Evolutionary conservation across 176 grass and related monocot genomes (phyloP).

Genomic region (Microstegium vimineum): DNA sequence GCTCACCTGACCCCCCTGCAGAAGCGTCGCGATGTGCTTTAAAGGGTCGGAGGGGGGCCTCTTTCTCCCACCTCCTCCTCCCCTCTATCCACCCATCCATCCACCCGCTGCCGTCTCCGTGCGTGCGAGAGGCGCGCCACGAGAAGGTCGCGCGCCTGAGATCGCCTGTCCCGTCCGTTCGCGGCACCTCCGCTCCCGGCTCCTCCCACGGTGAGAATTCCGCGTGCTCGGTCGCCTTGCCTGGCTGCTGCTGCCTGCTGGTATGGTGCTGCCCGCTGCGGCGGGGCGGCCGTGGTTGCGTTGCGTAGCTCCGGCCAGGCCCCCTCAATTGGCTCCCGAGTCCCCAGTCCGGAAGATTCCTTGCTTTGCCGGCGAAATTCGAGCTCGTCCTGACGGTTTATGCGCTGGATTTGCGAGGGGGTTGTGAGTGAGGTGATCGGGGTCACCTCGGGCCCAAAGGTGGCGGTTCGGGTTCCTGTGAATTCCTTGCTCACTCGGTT

Average conservation of each 20-base stretch:
- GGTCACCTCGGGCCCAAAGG: conserved; percentile 7
- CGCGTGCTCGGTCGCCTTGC: neutral
- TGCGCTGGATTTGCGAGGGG: neutral
- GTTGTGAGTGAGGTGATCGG: conserved; percentile 10
- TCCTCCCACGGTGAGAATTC: conserved; percentile 34
- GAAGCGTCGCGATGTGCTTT: conserved; percentile 30
- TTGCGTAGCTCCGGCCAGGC: neutral
- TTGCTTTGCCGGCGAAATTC: neutral
- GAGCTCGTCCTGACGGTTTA: neutral
- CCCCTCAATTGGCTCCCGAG: neutral
- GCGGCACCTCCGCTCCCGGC: neutral
- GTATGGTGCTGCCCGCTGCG: neutral
- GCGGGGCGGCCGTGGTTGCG: neutral
- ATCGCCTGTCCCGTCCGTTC: neutral
- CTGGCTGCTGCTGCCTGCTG: neutral
- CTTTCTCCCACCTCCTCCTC: neutral
- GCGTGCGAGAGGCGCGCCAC: neutral
- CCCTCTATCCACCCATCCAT: neutral
- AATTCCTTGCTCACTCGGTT: neutral
- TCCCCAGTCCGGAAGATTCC: neutral
- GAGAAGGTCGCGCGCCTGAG: neutral
- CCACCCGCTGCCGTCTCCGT: neutral
- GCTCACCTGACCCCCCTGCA: neutral
- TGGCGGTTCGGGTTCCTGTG: neutral
- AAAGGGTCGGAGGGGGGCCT: conserved; percentile 16